Conservation (phyloP, 2,329 filamentous ascomycete species). For the Exophiala spinifera region DNA sequence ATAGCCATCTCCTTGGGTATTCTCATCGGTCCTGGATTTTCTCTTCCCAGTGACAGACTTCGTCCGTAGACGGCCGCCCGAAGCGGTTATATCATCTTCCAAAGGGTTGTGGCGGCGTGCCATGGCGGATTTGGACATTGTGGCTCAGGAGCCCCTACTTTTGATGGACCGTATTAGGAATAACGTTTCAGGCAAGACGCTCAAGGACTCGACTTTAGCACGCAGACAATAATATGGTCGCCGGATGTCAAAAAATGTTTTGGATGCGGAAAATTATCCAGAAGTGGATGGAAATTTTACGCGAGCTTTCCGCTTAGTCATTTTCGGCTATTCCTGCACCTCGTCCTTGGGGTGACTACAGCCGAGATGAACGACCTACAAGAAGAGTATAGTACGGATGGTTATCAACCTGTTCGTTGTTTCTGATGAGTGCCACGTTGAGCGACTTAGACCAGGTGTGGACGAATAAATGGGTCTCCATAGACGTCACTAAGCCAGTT, state of each 20-base stretch:
- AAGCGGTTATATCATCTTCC: slow-evolving; percentile 76
- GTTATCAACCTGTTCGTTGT: too few species aligned
- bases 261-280: slow-evolving; percentile 8
- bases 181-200: too few species aligned
- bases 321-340: slow-evolving; percentile 2
- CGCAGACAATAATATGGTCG: not conserved
- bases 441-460: too few species aligned
- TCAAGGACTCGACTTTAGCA: not conserved
- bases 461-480: too few species aligned
- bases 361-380: not conserved
- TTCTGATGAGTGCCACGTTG: too few species aligned
- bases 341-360: not conserved
- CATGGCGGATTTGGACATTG: slow-evolving; percentile 22
- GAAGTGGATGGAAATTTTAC: slow-evolving; percentile 17
- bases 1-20: slow-evolving; percentile 61
- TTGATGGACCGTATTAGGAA: too few species aligned
- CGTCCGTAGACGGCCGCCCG: slow-evolving; percentile 63
- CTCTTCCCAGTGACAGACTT: slow-evolving; percentile 69
- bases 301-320: slow-evolving; percentile 14
- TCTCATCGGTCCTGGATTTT: slow-evolving; percentile 56
- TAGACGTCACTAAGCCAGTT: too few species aligned
- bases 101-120: slow-evolving; percentile 80
- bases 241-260: not conserved
- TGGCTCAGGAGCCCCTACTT: not conserved
- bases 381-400: too few species aligned